Percentiles rank a stretch among this genome's conserved stretches.
phyloP scores from a whole-genome alignment of 2,329 filamentous ascomycete species.

The Fusarium liriodendri region DNA sequence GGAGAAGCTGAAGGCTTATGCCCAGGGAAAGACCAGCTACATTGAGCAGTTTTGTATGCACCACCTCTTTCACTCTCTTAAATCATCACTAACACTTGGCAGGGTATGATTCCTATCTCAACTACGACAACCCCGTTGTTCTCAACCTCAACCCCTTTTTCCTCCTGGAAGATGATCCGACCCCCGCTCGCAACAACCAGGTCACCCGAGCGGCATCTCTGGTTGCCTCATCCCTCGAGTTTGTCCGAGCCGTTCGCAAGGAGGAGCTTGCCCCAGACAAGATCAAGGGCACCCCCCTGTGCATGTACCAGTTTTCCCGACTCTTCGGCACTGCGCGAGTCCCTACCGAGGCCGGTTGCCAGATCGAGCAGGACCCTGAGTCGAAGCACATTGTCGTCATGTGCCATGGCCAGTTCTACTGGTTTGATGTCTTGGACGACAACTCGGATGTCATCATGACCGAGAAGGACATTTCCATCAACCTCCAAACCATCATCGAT shows the following conservation, averaged over 20 bases:
- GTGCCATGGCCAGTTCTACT: constrained; percentile 96
- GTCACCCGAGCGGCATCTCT: constrained; percentile 94
- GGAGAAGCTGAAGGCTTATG: constrained; percentile 90
- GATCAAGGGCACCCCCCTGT: constrained; percentile 83
- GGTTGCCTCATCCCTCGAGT: constrained; percentile 88
- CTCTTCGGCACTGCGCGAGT: constrained; percentile 95
- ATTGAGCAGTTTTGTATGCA: constrained; percentile 95
- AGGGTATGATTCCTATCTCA: constrained; percentile 99
- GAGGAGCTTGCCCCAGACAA: constrained; percentile 94
- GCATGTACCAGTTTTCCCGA: constrained; percentile 98
- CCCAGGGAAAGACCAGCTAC: constrained; percentile 90
- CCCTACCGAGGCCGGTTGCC: constrained; percentile 92
- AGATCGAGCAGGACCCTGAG: constrained; percentile 94
- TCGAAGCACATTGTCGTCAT: constrained; percentile 94
- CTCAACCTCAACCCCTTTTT: constrained; percentile 99
- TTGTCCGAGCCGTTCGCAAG: constrained; percentile 90
- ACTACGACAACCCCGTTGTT: constrained; percentile 97
- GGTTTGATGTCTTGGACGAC: constrained; percentile 97
- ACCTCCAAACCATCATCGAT: constrained; percentile 90
- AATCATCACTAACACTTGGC: constrained; percentile 17
- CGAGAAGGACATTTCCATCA: constrained; percentile 91
- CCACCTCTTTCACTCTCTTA: neutral
- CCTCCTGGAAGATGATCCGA: constrained; percentile 95
- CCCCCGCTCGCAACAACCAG: constrained; percentile 94
- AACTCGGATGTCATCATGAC: constrained; percentile 98